phyloP scores from a whole-genome alignment of 805 yeast species.

The Lipomyces yamadae region DNA sequence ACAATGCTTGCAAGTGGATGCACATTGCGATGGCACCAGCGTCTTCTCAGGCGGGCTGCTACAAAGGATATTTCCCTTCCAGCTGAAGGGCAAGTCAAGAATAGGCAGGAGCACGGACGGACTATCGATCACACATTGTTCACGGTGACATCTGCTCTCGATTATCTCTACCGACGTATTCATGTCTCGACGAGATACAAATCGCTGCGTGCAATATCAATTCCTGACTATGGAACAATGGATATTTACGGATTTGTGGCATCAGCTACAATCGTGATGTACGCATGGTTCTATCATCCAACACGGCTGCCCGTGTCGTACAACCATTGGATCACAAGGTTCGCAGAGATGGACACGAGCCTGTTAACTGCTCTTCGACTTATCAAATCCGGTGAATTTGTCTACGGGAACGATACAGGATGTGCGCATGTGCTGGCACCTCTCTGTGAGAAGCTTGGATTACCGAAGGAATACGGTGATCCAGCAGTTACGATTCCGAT shows the following conservation, averaged over 20 bases:
- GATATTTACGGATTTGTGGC: slow-evolving; percentile 24
- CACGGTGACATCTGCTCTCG: slow-evolving; percentile 23
- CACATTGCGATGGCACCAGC: slow-evolving; percentile 27
- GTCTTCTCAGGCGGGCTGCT: slow-evolving; percentile 11
- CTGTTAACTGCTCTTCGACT: slow-evolving; percentile 46
- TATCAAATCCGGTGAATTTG: slow-evolving; percentile 45
- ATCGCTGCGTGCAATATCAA: not conserved
- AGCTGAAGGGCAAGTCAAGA: not conserved
- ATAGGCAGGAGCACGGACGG: slow-evolving; percentile 19
- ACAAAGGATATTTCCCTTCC: not conserved
- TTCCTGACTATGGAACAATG: not conserved
- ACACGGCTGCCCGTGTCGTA: slow-evolving; percentile 52
- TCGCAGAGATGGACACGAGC: slow-evolving; percentile 55
- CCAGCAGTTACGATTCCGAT: slow-evolving; percentile 40
- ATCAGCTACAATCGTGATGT: slow-evolving; percentile 42
- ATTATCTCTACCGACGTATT: slow-evolving; percentile 19
- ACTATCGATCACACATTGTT: slow-evolving; percentile 27
- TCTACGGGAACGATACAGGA: slow-evolving; percentile 48
- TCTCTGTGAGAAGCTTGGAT: slow-evolving; percentile 46
- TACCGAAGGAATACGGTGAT: slow-evolving; percentile 47
- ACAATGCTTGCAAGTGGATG: slow-evolving; percentile 17
- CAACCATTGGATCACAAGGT: slow-evolving; percentile 55
- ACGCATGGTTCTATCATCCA: slow-evolving; percentile 47
- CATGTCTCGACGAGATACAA: not conserved
- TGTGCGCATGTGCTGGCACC: slow-evolving; percentile 45